phyloP scores from a whole-genome alignment of 768 basidiomycete genomes.

The Leccinum longicurvipes region DNA sequence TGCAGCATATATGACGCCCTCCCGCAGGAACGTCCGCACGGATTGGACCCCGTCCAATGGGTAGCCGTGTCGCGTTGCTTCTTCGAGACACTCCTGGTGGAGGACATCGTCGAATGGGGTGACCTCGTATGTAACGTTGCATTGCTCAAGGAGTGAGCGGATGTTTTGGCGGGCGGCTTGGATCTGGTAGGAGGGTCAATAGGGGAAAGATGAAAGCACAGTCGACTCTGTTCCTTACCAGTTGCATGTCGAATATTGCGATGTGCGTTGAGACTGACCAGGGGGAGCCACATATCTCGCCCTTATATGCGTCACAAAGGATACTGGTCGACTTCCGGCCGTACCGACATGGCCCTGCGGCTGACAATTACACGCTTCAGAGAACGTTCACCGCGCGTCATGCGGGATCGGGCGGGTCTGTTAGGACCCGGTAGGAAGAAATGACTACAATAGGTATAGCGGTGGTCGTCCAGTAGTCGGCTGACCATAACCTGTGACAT shows the following conservation, averaged over 20 bases:
- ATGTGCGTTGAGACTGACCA: background rate
- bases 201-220: background rate
- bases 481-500: too few species aligned
- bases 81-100: background rate
- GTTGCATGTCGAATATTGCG: background rate
- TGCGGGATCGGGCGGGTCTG: background rate
- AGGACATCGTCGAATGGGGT: background rate
- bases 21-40: background rate
- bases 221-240: background rate
- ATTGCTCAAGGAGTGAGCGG: background rate
- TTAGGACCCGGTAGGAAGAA: background rate
- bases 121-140: background rate
- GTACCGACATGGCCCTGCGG: background rate
- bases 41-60: background rate
- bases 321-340: background rate
- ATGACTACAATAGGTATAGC: background rate
- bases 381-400: background rate
- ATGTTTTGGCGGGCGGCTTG: background rate
- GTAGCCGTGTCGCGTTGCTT: background rate
- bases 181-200: background rate
- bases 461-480: too few species aligned
- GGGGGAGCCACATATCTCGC: background rate
- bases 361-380: background rate
- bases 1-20: background rate
- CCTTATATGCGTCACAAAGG: background rate